A percentile compares a stretch with the other conserved stretches of the same genome.
Evolutionary conservation across 495 filamentous ascomycete genomes (phyloP).

Genomic region (Symbiotaphrina buchneri): DNA sequence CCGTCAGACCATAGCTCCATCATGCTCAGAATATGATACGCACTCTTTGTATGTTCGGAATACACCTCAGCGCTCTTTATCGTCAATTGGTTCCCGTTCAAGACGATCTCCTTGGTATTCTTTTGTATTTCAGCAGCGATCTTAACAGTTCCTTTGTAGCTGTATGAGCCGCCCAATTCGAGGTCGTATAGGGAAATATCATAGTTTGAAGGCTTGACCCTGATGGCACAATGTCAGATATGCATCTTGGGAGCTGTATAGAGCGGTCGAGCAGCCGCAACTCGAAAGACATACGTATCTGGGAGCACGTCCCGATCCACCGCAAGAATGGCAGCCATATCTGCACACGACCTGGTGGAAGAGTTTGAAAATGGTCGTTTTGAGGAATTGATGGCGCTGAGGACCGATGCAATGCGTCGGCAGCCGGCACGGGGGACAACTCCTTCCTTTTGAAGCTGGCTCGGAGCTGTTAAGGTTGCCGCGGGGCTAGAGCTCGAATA

Average conservation of each 20-base stretch:
- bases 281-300: constrained; percentile 17
- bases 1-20: background rate
- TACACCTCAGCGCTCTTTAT: constrained; percentile 25
- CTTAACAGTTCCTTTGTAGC: constrained; percentile 60
- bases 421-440: too few species aligned
- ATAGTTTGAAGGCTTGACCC: constrained; percentile 72
- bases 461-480: too few species aligned
- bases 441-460: too few species aligned
- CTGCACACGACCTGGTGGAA: too few species aligned
- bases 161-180: constrained; percentile 47
- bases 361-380: too few species aligned
- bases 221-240: constrained; percentile 8
- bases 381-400: too few species aligned
- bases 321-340: too few species aligned
- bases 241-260: too few species aligned
- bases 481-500: too few species aligned
- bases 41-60: constrained; percentile 20
- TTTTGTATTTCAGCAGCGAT: constrained; percentile 36
- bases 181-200: constrained; percentile 59
- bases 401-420: too few species aligned
- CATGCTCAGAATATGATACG: background rate
- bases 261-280: background rate
- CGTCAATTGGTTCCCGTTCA: constrained; percentile 49
- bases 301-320: constrained; percentile 31
- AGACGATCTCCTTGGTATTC: constrained; percentile 41